Evolutionary conservation across 345 rosid genomes (phyloP).

Genomic region (Hirschfeldia incana): DNA sequence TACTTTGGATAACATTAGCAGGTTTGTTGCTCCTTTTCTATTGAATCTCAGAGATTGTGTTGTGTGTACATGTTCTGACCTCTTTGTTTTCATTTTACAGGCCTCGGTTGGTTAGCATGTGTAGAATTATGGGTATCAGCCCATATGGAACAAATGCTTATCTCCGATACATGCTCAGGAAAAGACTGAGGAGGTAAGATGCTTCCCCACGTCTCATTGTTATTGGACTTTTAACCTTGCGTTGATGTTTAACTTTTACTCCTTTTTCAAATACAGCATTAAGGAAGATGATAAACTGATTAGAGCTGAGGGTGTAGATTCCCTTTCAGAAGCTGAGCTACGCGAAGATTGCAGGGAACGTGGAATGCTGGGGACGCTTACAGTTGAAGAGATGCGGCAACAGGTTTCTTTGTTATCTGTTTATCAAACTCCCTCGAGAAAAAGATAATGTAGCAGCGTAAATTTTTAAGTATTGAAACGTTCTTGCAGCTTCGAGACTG

Average conservation of each 20-base stretch:
- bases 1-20: conserved; percentile 73
- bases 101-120: conserved; percentile 72
- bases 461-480: conserved; percentile 21
- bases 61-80: not conserved
- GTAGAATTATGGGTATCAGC: conserved; percentile 74
- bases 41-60: not conserved
- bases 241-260: conserved; percentile 16
- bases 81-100: conserved; percentile 38
- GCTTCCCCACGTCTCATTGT: conserved; percentile 19
- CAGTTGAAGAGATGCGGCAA: conserved; percentile 76
- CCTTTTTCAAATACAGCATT: conserved; percentile 44
- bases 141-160: conserved; percentile 75
- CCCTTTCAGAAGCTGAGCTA: conserved; percentile 71
- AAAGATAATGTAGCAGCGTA: conserved; percentile 8
- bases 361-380: conserved; percentile 67
- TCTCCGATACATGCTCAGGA: conserved; percentile 69
- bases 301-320: conserved; percentile 69
- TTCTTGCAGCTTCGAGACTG: conserved; percentile 71
- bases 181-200: conserved; percentile 63
- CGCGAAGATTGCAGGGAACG: conserved; percentile 78
- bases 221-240: conserved; percentile 10
- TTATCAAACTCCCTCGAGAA: not conserved
- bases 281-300: conserved; percentile 70
- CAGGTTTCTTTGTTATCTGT: conserved; percentile 47
- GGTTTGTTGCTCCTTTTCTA: conserved; percentile 40